A percentile compares a stretch with the other conserved stretches of the same genome.
Evolutionary conservation across 768 basidiomycete species (phyloP).

Genomic region (Kwoniella shandongensis): DNA sequence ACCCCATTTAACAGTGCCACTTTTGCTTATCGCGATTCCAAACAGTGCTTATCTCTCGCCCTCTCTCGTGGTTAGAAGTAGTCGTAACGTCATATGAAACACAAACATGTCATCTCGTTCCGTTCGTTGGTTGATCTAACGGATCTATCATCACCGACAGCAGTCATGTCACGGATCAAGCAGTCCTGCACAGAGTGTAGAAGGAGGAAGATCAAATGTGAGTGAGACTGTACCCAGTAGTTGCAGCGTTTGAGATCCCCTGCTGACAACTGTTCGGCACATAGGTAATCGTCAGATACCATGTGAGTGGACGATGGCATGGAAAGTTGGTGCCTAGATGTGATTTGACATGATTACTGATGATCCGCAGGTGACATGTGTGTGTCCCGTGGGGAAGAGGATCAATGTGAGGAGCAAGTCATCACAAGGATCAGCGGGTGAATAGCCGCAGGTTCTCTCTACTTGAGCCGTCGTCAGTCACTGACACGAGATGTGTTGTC

Average conservation of each 20-base stretch:
- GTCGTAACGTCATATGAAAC: too few relatives aligned
- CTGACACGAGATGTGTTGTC: too few relatives aligned
- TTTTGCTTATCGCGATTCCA: too few relatives aligned
- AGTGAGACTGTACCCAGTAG: neutral
- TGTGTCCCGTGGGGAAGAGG: neutral
- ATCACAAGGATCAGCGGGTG: neutral
- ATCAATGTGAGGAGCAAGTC: neutral
- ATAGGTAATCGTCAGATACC: slow-evolving; percentile 4
- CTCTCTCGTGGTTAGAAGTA: too few relatives aligned
- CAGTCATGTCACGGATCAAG: neutral
- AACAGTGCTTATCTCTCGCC: too few relatives aligned
- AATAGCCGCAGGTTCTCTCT: neutral
- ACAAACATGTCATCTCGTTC: too few relatives aligned
- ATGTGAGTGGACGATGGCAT: slow-evolving; percentile 1
- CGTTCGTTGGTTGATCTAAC: too few relatives aligned
- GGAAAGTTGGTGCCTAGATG: too few relatives aligned
- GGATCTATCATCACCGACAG: too few relatives aligned
- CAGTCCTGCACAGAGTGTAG: slow-evolving; percentile 3
- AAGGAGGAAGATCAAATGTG: slow-evolving; percentile 7
- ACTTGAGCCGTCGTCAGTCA: neutral
- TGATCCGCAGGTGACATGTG: slow-evolving; percentile 9
- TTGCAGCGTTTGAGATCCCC: neutral
- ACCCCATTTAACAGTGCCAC: too few relatives aligned
- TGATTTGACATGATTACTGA: too few relatives aligned
- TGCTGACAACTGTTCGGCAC: neutral